Percentiles rank a stretch among this genome's conserved stretches.
Evolutionary conservation across 345 rosid species (phyloP).

Genomic region (Leavenworthia alabamica): DNA sequence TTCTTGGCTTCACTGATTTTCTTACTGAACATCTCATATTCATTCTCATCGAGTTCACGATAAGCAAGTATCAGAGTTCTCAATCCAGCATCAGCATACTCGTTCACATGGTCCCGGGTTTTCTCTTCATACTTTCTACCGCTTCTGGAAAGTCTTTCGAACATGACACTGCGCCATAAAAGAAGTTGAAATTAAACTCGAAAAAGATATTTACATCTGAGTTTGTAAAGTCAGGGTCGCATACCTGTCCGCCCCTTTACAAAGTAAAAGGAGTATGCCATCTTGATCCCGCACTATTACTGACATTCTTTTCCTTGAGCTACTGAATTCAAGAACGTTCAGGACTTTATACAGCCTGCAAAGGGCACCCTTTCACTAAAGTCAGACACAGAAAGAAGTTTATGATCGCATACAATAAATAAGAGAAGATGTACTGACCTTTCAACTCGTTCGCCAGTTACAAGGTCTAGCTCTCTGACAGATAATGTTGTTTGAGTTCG

Average conservation of each 20-base stretch:
- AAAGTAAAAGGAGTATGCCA: constrained; percentile 68
- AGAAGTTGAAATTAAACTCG: background rate
- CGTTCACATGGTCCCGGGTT: constrained; percentile 70
- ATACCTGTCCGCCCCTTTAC: constrained; percentile 98
- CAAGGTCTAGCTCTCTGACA: constrained; percentile 51
- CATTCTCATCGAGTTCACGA: constrained; percentile 69
- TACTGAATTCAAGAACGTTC: constrained; percentile 71
- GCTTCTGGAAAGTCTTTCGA: constrained; percentile 67
- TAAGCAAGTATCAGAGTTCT: constrained; percentile 85
- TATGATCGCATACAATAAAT: background rate
- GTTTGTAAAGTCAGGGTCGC: constrained; percentile 14
- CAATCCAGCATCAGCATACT: constrained; percentile 95
- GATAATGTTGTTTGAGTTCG: constrained; percentile 74
- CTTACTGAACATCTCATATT: constrained; percentile 48
- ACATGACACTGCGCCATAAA: constrained; percentile 61
- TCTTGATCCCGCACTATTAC: constrained; percentile 67
- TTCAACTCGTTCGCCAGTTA: constrained; percentile 52
- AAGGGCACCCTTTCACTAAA: constrained; percentile 9
- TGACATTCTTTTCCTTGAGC: constrained; percentile 68
- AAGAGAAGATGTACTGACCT: constrained; percentile 41
- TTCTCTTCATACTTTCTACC: constrained; percentile 57
- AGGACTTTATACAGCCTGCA: constrained; percentile 69
- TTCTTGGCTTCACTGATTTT: constrained; percentile 68
- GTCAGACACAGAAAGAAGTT: too few species aligned
- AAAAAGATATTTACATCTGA: background rate